Conservation (phyloP, 257 asterid genomes). For the Thymus mandschuricus region DNA sequence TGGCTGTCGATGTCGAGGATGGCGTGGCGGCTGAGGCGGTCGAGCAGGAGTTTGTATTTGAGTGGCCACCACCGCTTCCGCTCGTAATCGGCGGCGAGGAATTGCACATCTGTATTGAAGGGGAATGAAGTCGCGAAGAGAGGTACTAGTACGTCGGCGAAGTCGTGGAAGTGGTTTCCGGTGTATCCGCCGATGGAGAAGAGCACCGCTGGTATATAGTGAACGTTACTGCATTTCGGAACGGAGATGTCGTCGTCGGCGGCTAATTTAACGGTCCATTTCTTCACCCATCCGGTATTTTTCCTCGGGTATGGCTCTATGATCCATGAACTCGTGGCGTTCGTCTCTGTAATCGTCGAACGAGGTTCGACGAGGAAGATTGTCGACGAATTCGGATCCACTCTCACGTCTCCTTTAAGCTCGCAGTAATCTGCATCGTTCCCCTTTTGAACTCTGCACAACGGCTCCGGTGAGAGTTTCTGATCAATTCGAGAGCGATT, state of each 20-base stretch:
- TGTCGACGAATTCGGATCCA: conserved; percentile 35
- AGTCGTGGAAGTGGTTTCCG: conserved; percentile 79
- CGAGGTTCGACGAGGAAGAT: conserved; percentile 3
- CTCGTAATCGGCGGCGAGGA: conserved; percentile 62
- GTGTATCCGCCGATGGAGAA: conserved; percentile 68
- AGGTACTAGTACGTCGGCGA: conserved; percentile 62
- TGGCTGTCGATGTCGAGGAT: conserved; percentile 52
- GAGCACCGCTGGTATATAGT: conserved; percentile 54
- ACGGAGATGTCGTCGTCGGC: neutral
- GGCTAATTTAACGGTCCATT: conserved; percentile 52
- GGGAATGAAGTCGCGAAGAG: conserved; percentile 49
- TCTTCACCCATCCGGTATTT: conserved; percentile 42
- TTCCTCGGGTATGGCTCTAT: conserved; percentile 41
- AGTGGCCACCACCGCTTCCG: conserved; percentile 63
- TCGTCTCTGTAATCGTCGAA: too few species aligned
- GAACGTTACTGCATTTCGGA: conserved; percentile 49
- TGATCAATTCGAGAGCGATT: neutral
- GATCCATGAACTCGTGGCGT: neutral
- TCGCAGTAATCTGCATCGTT: conserved; percentile 43
- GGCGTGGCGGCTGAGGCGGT: conserved; percentile 42
- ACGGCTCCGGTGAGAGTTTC: conserved; percentile 1
- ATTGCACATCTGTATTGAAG: conserved; percentile 50
- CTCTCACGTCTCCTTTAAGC: conserved; percentile 38
- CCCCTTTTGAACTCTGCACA: conserved; percentile 35
- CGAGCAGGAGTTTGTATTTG: conserved; percentile 43